phyloP scores from a whole-genome alignment of 176 grass and related monocot species.

The Oryza glumipatula region DNA sequence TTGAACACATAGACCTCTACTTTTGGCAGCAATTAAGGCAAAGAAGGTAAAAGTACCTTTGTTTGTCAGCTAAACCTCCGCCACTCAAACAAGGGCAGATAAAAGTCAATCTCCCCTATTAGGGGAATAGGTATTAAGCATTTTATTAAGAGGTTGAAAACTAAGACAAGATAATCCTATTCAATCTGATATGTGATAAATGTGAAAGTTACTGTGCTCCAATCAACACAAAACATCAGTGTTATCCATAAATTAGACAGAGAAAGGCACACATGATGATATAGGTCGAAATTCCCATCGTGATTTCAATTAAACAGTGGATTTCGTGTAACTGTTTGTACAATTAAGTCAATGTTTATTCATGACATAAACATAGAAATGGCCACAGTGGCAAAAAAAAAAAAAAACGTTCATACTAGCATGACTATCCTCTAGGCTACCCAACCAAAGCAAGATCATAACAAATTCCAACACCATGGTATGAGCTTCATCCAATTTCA shows the following conservation, averaged over 20 bases:
- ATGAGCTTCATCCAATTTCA: constrained; percentile 44
- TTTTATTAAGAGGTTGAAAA: constrained; percentile 2
- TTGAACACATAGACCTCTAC: constrained; percentile 21
- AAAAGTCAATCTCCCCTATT: constrained; percentile 7
- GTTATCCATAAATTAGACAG: constrained; percentile 33
- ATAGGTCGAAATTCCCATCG: constrained; percentile 19
- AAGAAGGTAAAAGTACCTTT: constrained; percentile 20
- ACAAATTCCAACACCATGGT: constrained; percentile 7
- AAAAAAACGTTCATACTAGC: constrained; percentile 13
- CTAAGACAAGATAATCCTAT: constrained; percentile 14
- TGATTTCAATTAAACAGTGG: constrained; percentile 31
- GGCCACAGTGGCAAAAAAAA: not conserved
- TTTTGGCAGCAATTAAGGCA: constrained; percentile 27
- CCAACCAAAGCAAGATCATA: constrained; percentile 15
- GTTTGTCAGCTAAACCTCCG: constrained; percentile 26
- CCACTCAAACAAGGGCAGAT: constrained; percentile 12
- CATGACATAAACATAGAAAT: constrained; percentile 25
- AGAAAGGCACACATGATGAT: constrained; percentile 14
- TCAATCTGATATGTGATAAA: constrained; percentile 7
- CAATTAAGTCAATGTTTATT: constrained; percentile 21
- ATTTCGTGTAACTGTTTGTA: not conserved
- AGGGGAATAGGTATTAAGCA: not conserved
- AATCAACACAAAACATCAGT: constrained; percentile 3
- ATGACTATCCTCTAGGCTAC: not conserved
- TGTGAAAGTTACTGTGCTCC: not conserved